Conservation (phyloP, 306 rosid genomes). For the Vicia villosa region DNA sequence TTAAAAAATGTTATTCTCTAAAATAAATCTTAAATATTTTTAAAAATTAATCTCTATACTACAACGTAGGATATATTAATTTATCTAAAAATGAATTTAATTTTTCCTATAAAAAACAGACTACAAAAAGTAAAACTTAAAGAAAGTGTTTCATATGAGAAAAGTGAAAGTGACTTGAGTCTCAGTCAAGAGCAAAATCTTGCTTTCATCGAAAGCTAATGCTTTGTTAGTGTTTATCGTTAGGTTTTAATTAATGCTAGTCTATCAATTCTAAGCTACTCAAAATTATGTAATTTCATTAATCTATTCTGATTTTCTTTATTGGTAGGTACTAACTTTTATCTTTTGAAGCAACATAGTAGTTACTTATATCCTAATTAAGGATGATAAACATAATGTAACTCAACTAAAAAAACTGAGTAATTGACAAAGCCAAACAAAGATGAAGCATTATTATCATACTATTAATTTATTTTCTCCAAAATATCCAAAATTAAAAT, state of each 20-base stretch:
- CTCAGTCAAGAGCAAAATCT: conserved; percentile 23
- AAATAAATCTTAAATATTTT: too few species aligned
- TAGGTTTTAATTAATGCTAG: not conserved
- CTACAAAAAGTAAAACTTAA: not conserved
- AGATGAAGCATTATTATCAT: not conserved
- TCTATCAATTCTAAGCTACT: not conserved
- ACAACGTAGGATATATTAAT: too few species aligned
- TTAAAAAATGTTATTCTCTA: too few species aligned
- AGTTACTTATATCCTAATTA: too few species aligned
- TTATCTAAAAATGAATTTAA: not conserved
- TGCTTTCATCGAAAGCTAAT: conserved; percentile 34
- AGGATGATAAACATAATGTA: too few species aligned
- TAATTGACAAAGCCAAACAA: too few species aligned
- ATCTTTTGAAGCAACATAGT: too few species aligned
- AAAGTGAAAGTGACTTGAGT: conserved; percentile 39
- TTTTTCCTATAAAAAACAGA: conserved; percentile 9
- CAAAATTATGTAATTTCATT: conserved; percentile 8
- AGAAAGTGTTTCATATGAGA: conserved; percentile 33
- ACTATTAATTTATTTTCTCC: too few species aligned
- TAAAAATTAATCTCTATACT: too few species aligned
- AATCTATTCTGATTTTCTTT: not conserved
- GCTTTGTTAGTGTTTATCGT: conserved; percentile 7
- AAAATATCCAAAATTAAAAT: too few species aligned
- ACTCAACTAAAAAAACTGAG: too few species aligned
- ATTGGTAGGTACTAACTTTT: not conserved